phyloP scores from a whole-genome alignment of 805 yeast species.

The Monosporozyma unispora region DNA sequence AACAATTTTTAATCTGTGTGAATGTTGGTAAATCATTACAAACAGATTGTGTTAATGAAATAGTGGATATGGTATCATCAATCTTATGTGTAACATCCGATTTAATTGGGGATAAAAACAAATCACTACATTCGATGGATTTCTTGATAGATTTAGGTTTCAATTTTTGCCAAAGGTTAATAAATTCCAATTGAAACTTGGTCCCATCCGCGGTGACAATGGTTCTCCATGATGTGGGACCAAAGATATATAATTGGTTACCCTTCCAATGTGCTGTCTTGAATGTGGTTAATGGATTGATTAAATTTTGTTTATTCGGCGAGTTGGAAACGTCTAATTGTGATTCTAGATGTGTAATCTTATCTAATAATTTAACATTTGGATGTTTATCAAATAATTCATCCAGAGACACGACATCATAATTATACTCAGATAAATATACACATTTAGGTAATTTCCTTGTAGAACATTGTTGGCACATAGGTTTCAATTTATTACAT shows the following conservation, averaged over 20 bases:
- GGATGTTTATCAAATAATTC: conserved; percentile 20
- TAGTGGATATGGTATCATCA: neutral
- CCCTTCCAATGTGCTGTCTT: conserved; percentile 3
- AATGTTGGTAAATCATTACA: conserved; percentile 11
- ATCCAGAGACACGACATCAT: conserved; percentile 11
- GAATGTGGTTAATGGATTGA: neutral
- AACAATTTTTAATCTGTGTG: conserved; percentile 7
- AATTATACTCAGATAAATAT: conserved; percentile 18
- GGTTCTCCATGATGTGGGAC: conserved; percentile 26
- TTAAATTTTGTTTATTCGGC: neutral
- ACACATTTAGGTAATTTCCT: conserved; percentile 27
- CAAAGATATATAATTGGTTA: conserved; percentile 12
- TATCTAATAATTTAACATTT: conserved; percentile 16
- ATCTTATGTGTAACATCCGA: neutral
- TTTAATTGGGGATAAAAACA: neutral
- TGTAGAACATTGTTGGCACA: conserved; percentile 34
- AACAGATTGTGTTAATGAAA: neutral
- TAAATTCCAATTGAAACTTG: conserved; percentile 14
- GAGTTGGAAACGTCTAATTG: conserved; percentile 3
- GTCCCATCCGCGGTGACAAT: conserved; percentile 13
- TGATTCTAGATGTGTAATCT: conserved; percentile 15
- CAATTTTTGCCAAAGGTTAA: conserved; percentile 16
- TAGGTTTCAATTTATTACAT: conserved; percentile 46
- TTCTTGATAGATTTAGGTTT: conserved; percentile 14
- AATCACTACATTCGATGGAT: neutral